phyloP scores from a whole-genome alignment of 257 asterid genomes.

The Capsicum chinense region DNA sequence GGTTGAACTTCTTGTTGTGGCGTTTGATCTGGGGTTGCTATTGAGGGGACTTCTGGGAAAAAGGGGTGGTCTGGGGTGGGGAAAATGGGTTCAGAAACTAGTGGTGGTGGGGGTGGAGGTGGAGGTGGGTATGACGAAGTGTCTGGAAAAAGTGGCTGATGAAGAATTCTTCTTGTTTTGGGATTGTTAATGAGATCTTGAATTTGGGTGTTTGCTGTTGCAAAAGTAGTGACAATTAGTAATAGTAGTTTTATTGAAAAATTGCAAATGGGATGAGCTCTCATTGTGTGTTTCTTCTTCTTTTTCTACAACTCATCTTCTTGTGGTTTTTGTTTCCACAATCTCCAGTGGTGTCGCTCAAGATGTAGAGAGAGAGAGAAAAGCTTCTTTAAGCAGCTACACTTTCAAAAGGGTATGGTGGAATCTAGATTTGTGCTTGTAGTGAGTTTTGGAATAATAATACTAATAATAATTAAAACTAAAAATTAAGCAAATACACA shows the following conservation, averaged over 20 bases:
- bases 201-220: not conserved
- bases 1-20: constrained; percentile 35
- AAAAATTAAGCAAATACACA: too few relatives aligned
- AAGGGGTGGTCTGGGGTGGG: constrained; percentile 83
- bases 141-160: constrained; percentile 76
- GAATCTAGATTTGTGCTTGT: constrained; percentile 1
- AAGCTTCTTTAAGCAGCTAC: not conserved
- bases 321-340: constrained; percentile 6
- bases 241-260: constrained; percentile 38
- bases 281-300: constrained; percentile 27
- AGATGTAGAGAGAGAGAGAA: not conserved
- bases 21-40: constrained; percentile 48
- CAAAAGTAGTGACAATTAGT: constrained; percentile 2
- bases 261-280: constrained; percentile 42
- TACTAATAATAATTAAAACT: too few relatives aligned
- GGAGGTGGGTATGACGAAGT: constrained; percentile 49
- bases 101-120: constrained; percentile 8
- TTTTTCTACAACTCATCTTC: not conserved
- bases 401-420: not conserved
- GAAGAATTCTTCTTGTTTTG: constrained; percentile 70
- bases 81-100: constrained; percentile 45
- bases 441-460: constrained; percentile 8
- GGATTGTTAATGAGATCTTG: constrained; percentile 36
- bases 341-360: not conserved
- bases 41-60: constrained; percentile 85